phyloP scores from a whole-genome alignment of 2,329 filamentous ascomycete species.

The Colletotrichum sp. region DNA sequence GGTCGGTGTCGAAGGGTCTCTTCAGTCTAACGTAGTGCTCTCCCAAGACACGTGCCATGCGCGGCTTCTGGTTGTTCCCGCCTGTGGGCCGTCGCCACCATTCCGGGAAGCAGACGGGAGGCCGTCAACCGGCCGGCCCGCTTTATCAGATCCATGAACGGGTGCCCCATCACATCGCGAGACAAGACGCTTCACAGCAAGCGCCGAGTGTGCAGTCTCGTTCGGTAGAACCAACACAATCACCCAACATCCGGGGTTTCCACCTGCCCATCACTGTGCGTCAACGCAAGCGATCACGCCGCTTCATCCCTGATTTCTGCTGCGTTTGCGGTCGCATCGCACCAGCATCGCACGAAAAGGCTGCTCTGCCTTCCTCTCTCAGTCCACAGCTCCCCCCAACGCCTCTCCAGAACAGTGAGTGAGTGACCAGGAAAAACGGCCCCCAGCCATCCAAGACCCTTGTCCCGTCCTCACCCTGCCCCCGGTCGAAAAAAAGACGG shows the following conservation, averaged over 20 bases:
- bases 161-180: neutral
- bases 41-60: neutral
- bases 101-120: neutral
- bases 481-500: neutral
- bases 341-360: constrained; percentile 16
- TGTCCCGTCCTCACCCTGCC: neutral
- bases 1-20: neutral
- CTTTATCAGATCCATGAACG: neutral
- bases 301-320: neutral
- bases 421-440: neutral
- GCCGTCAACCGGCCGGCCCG: neutral
- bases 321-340: constrained; percentile 5
- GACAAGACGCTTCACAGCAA: neutral
- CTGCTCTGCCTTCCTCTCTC: neutral
- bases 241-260: neutral
- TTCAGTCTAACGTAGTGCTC: neutral
- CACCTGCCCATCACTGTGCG: neutral
- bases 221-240: neutral
- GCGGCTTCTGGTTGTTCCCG: neutral
- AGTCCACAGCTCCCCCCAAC: neutral
- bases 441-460: constrained; percentile 1
- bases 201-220: neutral
- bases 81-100: neutral
- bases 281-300: neutral
- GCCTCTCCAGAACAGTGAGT: neutral